Base-by-base conservation (phyloP, 805 yeast genomes). In the Kodamaea sagamina region DNA sequence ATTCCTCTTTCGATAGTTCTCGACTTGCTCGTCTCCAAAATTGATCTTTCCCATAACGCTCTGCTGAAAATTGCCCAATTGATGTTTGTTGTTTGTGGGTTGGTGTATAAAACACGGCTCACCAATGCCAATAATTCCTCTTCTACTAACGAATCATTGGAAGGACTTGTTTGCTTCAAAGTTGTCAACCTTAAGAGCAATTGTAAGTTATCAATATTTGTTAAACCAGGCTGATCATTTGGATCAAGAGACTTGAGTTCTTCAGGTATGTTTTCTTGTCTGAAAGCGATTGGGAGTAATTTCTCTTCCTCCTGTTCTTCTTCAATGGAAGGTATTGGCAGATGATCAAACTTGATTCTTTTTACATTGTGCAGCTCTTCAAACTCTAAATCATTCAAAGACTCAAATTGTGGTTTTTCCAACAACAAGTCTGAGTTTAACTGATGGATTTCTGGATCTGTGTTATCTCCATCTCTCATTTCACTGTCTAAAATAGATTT, bases 1-100 rank as follows among this genome's bases (percentile, higher is more conserved):
- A 90, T 82, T 39, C 98, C 98, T 60, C 99, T 77, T 65, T 93
- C 98, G 17, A 92, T 84, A 1, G 97, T 92, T 58, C 86, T 82
- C 1, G 95, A 81, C 51, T 81, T 82, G 39, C 75, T 74, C 0
- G 96, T 78, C 61, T 93, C 99, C 27, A 90, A 68, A 15, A 86
- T 54, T 6, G 97, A 88, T 60, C 98, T 78, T 56, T 84, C 86
- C 97, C 97, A 93, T 34, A 93, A 68, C 0, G 95, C 86, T 48
- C 90, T 74, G 2, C 90, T 79, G 55, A 82, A 89, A 3, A 92
- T 61, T 1, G 86, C 65, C 89, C 96, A 89, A 61, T 87, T 85
- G 12, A 78, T 74, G 1, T 67, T 50, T 10, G 31, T 19, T 11
- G 44, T 45, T 4, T 68, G 65, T 3, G 58, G 55, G 8, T 75